Evolutionary conservation across 495 filamentous ascomycete species (phyloP).

Genomic region (Penicillium bialowiezense): DNA sequence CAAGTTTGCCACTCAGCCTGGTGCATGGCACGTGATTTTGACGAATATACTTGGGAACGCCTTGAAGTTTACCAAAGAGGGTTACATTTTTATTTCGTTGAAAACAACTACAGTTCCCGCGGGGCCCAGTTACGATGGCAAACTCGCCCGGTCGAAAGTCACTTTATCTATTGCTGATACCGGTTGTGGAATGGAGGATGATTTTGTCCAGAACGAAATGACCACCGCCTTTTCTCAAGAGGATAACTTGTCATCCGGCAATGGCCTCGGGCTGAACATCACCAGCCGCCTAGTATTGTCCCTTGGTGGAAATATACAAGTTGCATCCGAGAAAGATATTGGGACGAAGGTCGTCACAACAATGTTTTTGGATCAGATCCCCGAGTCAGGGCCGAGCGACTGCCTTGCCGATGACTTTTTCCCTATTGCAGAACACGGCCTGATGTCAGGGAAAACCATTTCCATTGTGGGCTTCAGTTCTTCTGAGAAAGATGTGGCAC

Average conservation of each 20-base stretch:
- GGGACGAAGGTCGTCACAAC: slow-evolving; percentile 51
- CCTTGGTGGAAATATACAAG: slow-evolving; percentile 42
- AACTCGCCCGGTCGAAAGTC: slow-evolving; percentile 15
- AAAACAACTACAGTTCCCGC: too few species aligned
- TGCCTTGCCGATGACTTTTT: too few species aligned
- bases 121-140: too few species aligned
- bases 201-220: slow-evolving; percentile 57
- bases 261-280: slow-evolving; percentile 64
- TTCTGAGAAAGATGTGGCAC: slow-evolving; percentile 7
- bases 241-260: slow-evolving; percentile 56
- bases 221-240: slow-evolving; percentile 70
- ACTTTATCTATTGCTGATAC: slow-evolving; percentile 54
- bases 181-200: slow-evolving; percentile 60
- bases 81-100: slow-evolving; percentile 20
- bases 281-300: slow-evolving; percentile 57
- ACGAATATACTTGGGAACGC: slow-evolving; percentile 40
- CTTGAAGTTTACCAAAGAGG: slow-evolving; percentile 31
- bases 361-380: slow-evolving; percentile 23
- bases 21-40: slow-evolving; percentile 23
- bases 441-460: too few species aligned
- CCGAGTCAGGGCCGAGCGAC: too few species aligned
- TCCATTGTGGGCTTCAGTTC: too few species aligned
- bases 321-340: slow-evolving; percentile 24
- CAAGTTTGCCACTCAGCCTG: slow-evolving; percentile 12
- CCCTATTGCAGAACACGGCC: too few species aligned